Percentiles rank a stretch among this genome's conserved stretches.
These are phyloP conservation scores for Aphanomyces stellatus DNA, from an alignment of 352 stramenopile genomes.

Conservation along the genomic window DNA sequence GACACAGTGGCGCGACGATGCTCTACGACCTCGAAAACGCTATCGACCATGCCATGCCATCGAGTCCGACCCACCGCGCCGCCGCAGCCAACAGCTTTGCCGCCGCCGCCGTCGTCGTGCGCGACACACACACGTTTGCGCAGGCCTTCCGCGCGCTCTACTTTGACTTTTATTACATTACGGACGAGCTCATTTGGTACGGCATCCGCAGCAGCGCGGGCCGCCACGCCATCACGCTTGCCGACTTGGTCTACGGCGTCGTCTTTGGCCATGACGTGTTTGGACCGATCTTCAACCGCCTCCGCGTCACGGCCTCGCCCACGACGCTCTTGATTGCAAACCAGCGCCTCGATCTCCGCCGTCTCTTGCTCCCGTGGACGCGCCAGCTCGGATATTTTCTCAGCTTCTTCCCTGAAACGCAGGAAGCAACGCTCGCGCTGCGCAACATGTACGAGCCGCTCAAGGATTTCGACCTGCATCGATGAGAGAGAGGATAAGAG, in stretches of 20 bases:
- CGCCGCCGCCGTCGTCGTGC: not conserved
- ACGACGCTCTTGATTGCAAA: slow-evolving; percentile 6
- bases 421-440: slow-evolving; percentile 68
- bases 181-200: slow-evolving; percentile 82
- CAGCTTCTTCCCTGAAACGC: slow-evolving; percentile 81
- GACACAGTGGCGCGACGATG: slow-evolving; percentile 50
- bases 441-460: slow-evolving; percentile 75
- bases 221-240: slow-evolving; percentile 70
- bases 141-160: slow-evolving; percentile 62
- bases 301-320: not conserved
- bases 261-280: slow-evolving; percentile 85
- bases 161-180: slow-evolving; percentile 90
- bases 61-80: not conserved
- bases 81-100: not conserved
- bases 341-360: slow-evolving; percentile 16
- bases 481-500: not conserved
- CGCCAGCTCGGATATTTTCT: slow-evolving; percentile 81
- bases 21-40: slow-evolving; percentile 17
- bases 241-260: slow-evolving; percentile 70
- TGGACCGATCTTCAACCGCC: slow-evolving; percentile 34
- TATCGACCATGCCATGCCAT: slow-evolving; percentile 11
- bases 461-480: slow-evolving; percentile 51
- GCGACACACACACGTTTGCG: too few species aligned
- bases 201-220: slow-evolving; percentile 75
- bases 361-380: slow-evolving; percentile 74